phyloP scores from a whole-genome alignment of 768 basidiomycete genomes.

The Pleurotus salmoneostramineus region DNA sequence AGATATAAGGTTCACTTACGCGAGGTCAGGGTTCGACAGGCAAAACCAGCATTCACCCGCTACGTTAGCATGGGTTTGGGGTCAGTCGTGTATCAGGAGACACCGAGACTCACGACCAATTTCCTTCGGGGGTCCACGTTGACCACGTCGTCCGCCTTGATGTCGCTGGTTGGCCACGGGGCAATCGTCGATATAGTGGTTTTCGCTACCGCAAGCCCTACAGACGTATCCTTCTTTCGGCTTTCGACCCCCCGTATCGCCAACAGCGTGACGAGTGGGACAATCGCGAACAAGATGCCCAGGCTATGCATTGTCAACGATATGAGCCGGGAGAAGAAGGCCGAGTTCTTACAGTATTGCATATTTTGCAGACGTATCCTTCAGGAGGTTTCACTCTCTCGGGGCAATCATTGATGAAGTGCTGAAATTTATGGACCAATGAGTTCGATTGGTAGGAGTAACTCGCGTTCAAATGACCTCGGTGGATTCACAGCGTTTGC shows the following conservation, averaged over 20 bases:
- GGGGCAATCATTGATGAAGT: slow-evolving; percentile 75
- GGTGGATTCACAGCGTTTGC: slow-evolving; percentile 69
- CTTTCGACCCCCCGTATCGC: slow-evolving; percentile 81
- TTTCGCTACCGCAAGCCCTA: slow-evolving; percentile 83
- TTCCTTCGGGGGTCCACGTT: slow-evolving; percentile 64
- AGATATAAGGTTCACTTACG: slow-evolving; percentile 42
- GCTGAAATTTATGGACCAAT: slow-evolving; percentile 35
- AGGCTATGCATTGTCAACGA: slow-evolving; percentile 32
- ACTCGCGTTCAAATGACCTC: slow-evolving; percentile 43
- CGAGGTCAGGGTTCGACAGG: slow-evolving; percentile 87
- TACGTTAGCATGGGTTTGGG: slow-evolving; percentile 22
- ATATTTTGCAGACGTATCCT: slow-evolving; percentile 85
- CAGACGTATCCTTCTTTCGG: slow-evolving; percentile 87
- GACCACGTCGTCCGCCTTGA: slow-evolving; percentile 35
- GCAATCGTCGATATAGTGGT: slow-evolving; percentile 88
- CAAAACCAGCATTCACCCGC: slow-evolving; percentile 99
- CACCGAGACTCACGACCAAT: slow-evolving; percentile 60
- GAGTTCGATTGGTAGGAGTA: not conserved
- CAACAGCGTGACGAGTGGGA: slow-evolving; percentile 71
- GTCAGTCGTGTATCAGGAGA: not conserved
- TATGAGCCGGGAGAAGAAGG: slow-evolving; percentile 6
- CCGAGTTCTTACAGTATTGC: slow-evolving; percentile 50
- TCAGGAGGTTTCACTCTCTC: slow-evolving; percentile 75
- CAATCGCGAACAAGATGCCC: slow-evolving; percentile 90
- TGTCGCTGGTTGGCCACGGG: slow-evolving; percentile 57